Base-by-base conservation (phyloP, 805 yeast species). In the Candida pseudofarinosa region DNA sequence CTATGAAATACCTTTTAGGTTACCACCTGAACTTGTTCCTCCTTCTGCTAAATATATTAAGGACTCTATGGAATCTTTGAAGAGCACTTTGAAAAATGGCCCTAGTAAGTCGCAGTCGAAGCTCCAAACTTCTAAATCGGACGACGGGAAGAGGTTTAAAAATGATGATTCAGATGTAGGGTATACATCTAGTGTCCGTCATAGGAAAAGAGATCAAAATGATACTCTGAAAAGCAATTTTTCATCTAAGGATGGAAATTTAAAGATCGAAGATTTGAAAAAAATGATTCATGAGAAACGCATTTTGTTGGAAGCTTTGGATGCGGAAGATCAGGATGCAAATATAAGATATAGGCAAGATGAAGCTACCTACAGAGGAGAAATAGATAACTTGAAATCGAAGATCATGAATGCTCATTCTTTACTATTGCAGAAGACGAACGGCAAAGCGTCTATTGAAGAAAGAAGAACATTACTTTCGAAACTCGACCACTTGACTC, bases 11-110 rank as follows among this genome's bases (percentile, higher is more conserved):
- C 99, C 99, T 18, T 59, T 73, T 38, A 71, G 81, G 42, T 74
- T 91, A 41, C 98, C 98, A 2, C 88, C 95, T 2, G 95, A 89
- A 57, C 76, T 91, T 49, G 69, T 89, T 23, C 98, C 99, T 5
- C 95, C 96, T 2, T 85, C 95, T 5, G 77, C 85, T 32, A 80
- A 81, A 54, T 74, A 85, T 45, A 67, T 93, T 46, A 83, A 85
- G 49, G 88, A 83, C 51, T 76, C 85, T 13, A 77, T 84, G 60
- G 75, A 75, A 54, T 77, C 80, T 40, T 79, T 89, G 60, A 91
- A 90, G 63, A 76, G 81, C 42, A 76, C 78, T 35, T 66, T 86
- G 53, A 74, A 70, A 44, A 65, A 67, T 13, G 67, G 69, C 40
- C 65, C 52, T 37, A 41, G 53, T 8, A 43, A 54, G 0, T 52